Evolutionary conservation across 1,284 basidiomycete species (phyloP).

Genomic region (Cerioporus squamosus): DNA sequence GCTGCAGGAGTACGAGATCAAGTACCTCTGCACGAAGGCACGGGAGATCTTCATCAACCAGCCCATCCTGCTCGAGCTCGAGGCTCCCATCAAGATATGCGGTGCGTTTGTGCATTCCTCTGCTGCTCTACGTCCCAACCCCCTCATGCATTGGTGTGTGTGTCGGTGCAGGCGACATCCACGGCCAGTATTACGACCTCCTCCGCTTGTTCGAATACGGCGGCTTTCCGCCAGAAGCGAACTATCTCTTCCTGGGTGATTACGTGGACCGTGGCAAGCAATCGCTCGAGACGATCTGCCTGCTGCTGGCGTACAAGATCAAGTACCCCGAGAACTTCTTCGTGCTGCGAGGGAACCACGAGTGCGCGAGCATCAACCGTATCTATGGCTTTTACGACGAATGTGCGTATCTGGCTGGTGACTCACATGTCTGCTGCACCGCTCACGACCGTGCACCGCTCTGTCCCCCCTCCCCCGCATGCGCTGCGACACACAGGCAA

Average conservation of each 20-base stretch:
- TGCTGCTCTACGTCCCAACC: background rate
- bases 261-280: conserved; percentile 97
- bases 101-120: conserved; percentile 57
- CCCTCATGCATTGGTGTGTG: background rate
- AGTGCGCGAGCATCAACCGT: conserved; percentile 94
- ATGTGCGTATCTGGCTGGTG: conserved; percentile 61
- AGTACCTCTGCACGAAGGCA: conserved; percentile 93
- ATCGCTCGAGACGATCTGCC: conserved; percentile 91
- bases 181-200: conserved; percentile 95
- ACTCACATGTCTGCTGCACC: conserved; percentile 8
- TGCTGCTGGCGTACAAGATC: conserved; percentile 94
- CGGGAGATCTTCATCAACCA: conserved; percentile 97
- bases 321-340: conserved; percentile 99
- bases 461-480: conserved; percentile 4
- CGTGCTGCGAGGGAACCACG: conserved; percentile 93
- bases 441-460: conserved; percentile 11
- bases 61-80: conserved; percentile 91
- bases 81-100: conserved; percentile 97
- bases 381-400: conserved; percentile 98
- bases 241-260: conserved; percentile 95
- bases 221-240: conserved; percentile 94
- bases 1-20: conserved; percentile 95
- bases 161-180: conserved; percentile 78
- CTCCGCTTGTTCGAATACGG: conserved; percentile 94
- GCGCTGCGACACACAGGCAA: conserved; percentile 64